Conservation (phyloP, 305 asterid genomes). For the Fraxinus ornus region DNA sequence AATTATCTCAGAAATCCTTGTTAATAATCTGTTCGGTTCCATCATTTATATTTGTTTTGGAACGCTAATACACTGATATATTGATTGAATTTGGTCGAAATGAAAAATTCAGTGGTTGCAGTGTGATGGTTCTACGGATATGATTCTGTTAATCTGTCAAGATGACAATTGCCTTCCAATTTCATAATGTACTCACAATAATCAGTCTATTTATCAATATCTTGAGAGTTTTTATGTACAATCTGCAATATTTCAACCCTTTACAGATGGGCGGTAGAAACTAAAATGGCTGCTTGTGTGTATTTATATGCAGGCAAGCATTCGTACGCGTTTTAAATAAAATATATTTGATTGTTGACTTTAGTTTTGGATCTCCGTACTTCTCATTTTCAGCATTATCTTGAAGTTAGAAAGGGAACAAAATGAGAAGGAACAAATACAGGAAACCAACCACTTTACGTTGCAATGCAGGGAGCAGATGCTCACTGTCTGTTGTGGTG, state of each 20-base stretch:
- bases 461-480: slow-evolving; percentile 85
- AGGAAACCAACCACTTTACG: slow-evolving; percentile 64
- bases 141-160: neutral
- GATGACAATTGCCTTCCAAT: neutral
- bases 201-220: neutral
- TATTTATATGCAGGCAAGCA: slow-evolving; percentile 12
- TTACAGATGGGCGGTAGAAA: neutral
- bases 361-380: slow-evolving; percentile 42
- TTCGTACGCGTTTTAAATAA: slow-evolving; percentile 14
- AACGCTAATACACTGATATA: neutral
- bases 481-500: slow-evolving; percentile 44
- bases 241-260: neutral
- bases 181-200: neutral
- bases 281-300: slow-evolving; percentile 17
- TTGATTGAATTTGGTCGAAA: neutral
- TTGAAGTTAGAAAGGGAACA: slow-evolving; percentile 43
- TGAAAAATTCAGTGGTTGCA: neutral
- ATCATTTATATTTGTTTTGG: neutral
- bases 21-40: slow-evolving; percentile 4
- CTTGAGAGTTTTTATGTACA: neutral
- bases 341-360: slow-evolving; percentile 27
- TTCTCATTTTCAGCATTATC: slow-evolving; percentile 46
- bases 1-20: neutral
- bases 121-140: neutral
- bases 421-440: slow-evolving; percentile 32